Conservation (phyloP, 331 rosid genomes). For the Phaseolus coccineus region DNA sequence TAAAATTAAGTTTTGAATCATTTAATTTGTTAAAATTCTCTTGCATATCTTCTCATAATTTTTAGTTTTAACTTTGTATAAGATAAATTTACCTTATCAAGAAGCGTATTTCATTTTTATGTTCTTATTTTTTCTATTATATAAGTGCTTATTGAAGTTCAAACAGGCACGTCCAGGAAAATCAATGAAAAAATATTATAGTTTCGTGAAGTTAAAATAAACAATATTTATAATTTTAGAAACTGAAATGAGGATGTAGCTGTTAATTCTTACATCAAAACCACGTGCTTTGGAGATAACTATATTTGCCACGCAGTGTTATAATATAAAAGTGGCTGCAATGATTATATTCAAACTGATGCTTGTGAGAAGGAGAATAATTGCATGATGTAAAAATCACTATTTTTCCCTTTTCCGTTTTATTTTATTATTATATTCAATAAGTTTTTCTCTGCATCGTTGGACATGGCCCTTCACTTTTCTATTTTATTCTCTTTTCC, state of each 20-base stretch:
- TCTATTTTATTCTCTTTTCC: constrained; percentile 1
- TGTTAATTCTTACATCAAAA: neutral
- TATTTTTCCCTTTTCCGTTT: neutral
- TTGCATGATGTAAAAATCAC: neutral
- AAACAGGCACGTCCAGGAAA: neutral
- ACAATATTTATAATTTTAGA: neutral
- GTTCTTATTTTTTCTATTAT: too few relatives aligned
- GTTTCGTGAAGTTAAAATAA: neutral
- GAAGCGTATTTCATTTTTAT: too few relatives aligned
- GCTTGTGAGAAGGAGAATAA: neutral
- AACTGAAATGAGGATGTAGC: neutral
- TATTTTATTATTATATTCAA: neutral
- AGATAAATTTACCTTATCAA: too few relatives aligned
- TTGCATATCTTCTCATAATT: too few relatives aligned
- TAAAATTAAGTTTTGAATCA: too few relatives aligned
- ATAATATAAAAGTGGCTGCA: neutral
- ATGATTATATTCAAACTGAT: constrained; percentile 1
- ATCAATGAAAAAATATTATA: neutral
- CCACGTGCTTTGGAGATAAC: neutral
- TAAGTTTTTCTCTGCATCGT: neutral
- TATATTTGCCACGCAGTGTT: neutral
- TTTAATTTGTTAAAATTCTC: too few relatives aligned
- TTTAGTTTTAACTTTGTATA: too few relatives aligned
- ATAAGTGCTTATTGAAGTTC: too few relatives aligned
- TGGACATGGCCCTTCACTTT: neutral